Conservation (phyloP, 805 yeast species). For the Saturnispora besseyi region DNA sequence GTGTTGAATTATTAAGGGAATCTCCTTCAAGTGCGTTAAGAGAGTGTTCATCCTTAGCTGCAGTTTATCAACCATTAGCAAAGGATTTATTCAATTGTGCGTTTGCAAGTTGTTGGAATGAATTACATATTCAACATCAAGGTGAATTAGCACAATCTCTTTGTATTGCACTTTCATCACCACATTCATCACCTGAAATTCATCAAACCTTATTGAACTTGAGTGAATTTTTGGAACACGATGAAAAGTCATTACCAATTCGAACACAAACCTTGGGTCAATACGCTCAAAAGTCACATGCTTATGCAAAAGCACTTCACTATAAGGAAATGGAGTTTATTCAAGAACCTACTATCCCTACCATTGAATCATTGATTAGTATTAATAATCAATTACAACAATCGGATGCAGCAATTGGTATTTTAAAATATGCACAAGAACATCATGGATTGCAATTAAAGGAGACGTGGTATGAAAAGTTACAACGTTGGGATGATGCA, state of each 20-base stretch:
- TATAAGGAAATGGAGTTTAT: constrained; percentile 92
- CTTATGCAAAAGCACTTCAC: constrained; percentile 94
- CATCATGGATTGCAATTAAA: constrained; percentile 85
- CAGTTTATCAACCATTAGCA: constrained; percentile 80
- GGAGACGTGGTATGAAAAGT: constrained; percentile 96
- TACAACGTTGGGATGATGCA: constrained; percentile 98
- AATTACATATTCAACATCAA: constrained; percentile 78
- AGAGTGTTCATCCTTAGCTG: constrained; percentile 86
- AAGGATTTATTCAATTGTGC: constrained; percentile 88
- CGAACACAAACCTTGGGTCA: constrained; percentile 84
- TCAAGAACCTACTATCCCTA: constrained; percentile 84
- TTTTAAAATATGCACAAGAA: constrained; percentile 85
- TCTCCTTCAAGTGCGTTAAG: constrained; percentile 91
- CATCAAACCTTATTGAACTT: constrained; percentile 81
- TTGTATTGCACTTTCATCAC: constrained; percentile 79
- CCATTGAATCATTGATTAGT: constrained; percentile 84
- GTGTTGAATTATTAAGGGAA: constrained; percentile 79
- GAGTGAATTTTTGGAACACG: constrained; percentile 97
- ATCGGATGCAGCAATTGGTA: constrained; percentile 96
- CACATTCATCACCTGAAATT: constrained; percentile 92
- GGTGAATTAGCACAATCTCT: constrained; percentile 81
- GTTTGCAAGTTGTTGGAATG: constrained; percentile 94
- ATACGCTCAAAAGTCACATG: constrained; percentile 92
- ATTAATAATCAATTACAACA: constrained; percentile 94
- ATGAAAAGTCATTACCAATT: constrained; percentile 87